Percentiles rank a stretch among this genome's conserved stretches.
These are phyloP conservation scores for Trametes coccinea DNA, from an alignment of 768 basidiomycete genomes.

Conservation along the genomic window DNA sequence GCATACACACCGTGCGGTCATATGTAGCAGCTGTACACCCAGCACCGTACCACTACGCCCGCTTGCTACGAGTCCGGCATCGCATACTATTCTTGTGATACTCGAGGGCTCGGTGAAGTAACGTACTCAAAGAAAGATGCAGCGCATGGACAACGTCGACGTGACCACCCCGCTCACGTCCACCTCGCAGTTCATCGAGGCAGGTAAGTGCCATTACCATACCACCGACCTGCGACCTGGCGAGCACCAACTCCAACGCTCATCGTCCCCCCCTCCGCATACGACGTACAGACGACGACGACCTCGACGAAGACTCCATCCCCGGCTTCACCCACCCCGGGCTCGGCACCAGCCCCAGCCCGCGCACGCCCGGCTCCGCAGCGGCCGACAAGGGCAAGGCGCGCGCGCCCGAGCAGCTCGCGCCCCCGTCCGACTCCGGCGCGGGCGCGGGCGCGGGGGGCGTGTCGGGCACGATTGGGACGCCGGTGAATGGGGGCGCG, in stretches of 20 bases:
- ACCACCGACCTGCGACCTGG: neutral
- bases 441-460: constrained; percentile 35
- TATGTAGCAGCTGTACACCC: neutral
- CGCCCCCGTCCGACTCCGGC: constrained; percentile 40
- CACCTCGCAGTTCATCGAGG: constrained; percentile 77
- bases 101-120: too few relatives aligned
- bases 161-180: constrained; percentile 43
- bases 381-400: constrained; percentile 70
- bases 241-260: neutral
- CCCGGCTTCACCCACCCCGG: constrained; percentile 75
- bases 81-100: too few relatives aligned
- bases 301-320: constrained; percentile 79
- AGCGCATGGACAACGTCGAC: constrained; percentile 26
- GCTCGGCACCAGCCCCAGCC: constrained; percentile 36
- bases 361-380: constrained; percentile 35
- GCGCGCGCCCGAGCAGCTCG: constrained; percentile 56
- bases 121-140: constrained; percentile 7
- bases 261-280: neutral
- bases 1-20: neutral
- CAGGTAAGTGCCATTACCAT: constrained; percentile 46
- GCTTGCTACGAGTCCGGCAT: neutral
- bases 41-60: neutral
- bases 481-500: constrained; percentile 35
- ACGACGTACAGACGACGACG: constrained; percentile 61
- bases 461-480: constrained; percentile 75